Conservation (phyloP, 108 stramenopile genomes). For the Fistulifera pelliculosa region DNA sequence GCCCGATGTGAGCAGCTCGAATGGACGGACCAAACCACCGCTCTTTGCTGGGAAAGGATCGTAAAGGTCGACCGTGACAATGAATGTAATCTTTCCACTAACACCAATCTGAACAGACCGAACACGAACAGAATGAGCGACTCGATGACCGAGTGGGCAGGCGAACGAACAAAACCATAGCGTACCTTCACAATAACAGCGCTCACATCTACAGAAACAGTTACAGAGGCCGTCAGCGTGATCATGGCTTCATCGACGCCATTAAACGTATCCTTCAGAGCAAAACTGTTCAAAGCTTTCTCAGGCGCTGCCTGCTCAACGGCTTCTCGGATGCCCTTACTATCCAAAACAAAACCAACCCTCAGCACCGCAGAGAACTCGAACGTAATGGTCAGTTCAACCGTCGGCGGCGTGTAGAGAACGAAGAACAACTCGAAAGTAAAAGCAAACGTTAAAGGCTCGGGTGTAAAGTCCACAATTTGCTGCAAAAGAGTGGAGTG, state of each 20-base stretch:
- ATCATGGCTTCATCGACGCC: conserved; percentile 22
- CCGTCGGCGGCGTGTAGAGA: conserved; percentile 9
- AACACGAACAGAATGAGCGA: too few species aligned
- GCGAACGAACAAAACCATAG: too few species aligned
- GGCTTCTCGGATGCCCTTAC: conserved; percentile 25
- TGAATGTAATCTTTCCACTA: conserved; percentile 13
- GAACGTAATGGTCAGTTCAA: conserved; percentile 12
- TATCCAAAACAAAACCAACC: conserved; percentile 11
- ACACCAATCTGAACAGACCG: conserved; percentile 13
- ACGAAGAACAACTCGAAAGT: conserved; percentile 8
- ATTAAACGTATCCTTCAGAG: conserved; percentile 24
- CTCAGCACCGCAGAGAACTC: conserved; percentile 4
- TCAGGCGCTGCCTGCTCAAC: conserved; percentile 13
- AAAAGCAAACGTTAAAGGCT: conserved; percentile 8
- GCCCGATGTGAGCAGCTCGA: conserved; percentile 13
- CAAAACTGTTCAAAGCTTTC: conserved; percentile 30
- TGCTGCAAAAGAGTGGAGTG: conserved; percentile 15
- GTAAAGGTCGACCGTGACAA: conserved; percentile 19
- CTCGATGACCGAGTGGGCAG: too few species aligned
- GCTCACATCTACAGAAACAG: conserved; percentile 10
- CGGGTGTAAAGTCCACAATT: not conserved
- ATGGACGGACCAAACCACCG: conserved; percentile 23
- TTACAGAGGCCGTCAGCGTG: conserved; percentile 10
- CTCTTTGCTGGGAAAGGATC: conserved; percentile 23
- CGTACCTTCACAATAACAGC: conserved; percentile 9